These are phyloP conservation scores for Alternaria alternata DNA, from an alignment of 2,329 filamentous ascomycete genomes.

Conservation along the genomic window DNA sequence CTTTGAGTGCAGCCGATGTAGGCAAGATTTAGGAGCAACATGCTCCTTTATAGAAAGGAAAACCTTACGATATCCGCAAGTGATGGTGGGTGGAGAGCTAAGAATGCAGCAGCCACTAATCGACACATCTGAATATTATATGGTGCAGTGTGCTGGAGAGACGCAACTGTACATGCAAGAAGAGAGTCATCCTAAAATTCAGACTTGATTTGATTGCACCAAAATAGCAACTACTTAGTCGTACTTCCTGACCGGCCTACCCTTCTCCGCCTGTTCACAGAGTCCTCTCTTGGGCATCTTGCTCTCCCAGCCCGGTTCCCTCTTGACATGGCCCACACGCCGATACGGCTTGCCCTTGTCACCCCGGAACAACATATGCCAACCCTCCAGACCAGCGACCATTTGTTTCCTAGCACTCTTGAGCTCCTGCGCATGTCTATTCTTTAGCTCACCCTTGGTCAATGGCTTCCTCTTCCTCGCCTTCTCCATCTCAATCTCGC, in stretches of 20 bases:
- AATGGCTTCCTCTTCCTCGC: slow-evolving; percentile 32
- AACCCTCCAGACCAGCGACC: slow-evolving; percentile 74
- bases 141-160: background rate
- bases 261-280: slow-evolving; percentile 75
- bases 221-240: slow-evolving; percentile 8
- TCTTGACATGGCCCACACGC: slow-evolving; percentile 76
- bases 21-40: background rate
- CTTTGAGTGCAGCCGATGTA: background rate
- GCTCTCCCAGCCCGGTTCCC: slow-evolving; percentile 68
- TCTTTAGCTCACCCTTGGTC: slow-evolving; percentile 53
- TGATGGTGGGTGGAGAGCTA: background rate
- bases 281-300: slow-evolving; percentile 66
- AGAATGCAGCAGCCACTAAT: background rate
- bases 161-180: background rate
- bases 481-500: slow-evolving; percentile 38
- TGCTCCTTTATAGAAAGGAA: background rate
- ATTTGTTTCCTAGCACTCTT: slow-evolving; percentile 71
- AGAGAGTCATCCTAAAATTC: background rate
- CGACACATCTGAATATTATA: background rate
- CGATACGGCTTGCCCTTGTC: slow-evolving; percentile 80
- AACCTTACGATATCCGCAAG: background rate
- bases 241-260: slow-evolving; percentile 63
- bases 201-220: background rate
- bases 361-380: slow-evolving; percentile 79
- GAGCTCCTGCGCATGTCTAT: slow-evolving; percentile 68